A percentile compares a stretch with the other conserved stretches of the same genome.
These are phyloP conservation scores for Halophytophthora batemanensis DNA, from an alignment of 352 stramenopile genomes.

Conservation along the genomic window DNA sequence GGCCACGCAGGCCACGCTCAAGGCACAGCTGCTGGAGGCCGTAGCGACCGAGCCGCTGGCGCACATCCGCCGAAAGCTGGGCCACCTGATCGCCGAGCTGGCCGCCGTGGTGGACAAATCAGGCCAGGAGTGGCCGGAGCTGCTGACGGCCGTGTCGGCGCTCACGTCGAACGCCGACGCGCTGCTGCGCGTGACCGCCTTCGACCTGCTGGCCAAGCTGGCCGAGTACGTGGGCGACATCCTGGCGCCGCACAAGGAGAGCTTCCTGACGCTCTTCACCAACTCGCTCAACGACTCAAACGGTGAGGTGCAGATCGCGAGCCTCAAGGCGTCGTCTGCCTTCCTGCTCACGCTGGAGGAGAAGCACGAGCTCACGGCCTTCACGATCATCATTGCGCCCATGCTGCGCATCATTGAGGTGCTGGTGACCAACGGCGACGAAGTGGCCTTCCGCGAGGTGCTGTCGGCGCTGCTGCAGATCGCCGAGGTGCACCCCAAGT, in stretches of 20 bases:
- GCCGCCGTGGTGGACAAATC: conserved; percentile 50
- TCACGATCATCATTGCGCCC: conserved; percentile 60
- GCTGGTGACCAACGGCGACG: conserved; percentile 55
- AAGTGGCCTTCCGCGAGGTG: conserved; percentile 67
- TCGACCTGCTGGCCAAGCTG: conserved; percentile 75
- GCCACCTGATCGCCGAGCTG: conserved; percentile 73
- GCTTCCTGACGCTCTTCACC: conserved; percentile 75
- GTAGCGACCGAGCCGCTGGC: conserved; percentile 59
- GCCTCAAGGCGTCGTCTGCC: conserved; percentile 62
- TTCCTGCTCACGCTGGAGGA: conserved; percentile 79
- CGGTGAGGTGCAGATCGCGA: conserved; percentile 64
- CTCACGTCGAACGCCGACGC: conserved; percentile 57
- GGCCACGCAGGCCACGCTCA: conserved; percentile 49
- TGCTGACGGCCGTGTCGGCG: conserved; percentile 58
- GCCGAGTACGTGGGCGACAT: conserved; percentile 65
- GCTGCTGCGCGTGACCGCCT: conserved; percentile 66
- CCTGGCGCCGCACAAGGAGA: conserved; percentile 73
- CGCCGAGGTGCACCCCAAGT: conserved; percentile 75
- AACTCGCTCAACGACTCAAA: conserved; percentile 65
- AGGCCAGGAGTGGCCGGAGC: conserved; percentile 65
- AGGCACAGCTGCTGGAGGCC: conserved; percentile 70
- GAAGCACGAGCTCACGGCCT: conserved; percentile 60
- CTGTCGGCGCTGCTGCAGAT: conserved; percentile 72
- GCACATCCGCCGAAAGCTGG: conserved; percentile 81
- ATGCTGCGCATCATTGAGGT: conserved; percentile 80